Base-by-base conservation (phyloP, 495 filamentous ascomycete species). In the Immersiella caudata region DNA sequence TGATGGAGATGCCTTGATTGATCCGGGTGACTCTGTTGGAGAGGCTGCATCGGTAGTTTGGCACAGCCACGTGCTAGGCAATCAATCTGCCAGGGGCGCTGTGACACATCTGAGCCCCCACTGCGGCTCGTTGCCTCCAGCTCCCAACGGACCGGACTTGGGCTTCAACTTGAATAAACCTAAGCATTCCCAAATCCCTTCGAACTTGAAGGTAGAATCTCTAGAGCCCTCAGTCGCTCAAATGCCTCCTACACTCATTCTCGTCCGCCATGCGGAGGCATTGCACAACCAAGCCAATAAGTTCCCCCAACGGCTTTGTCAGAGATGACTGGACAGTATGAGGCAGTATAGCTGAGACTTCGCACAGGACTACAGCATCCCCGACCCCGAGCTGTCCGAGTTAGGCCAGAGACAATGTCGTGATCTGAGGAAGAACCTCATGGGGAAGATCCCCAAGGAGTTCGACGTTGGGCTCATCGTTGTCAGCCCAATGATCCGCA, bases 211-310 rank as follows among this genome's bases (percentile, higher is more conserved):
- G 7, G 33, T 33, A 11, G 18, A 29, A 35, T 55, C 20, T 27
- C 18, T 60, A 22, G n/a, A n/a, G n/a, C n/a, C n/a, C 25, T 56
- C 33, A 12, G 40, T 22, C 50, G 8, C 52, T 11, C 60, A 62
- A 1, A 88, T 88, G 86, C 74, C 86, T 59, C 86, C 86, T 2
- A 87, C 82, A 0, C 68, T 88, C n/a, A 84, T 88, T 70, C 79
- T 88, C 8, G 81, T 88, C 51, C 81, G 86, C 52, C 86, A 89
- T 69, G 86, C 85, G 33, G 78, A 89, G 73, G 86, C 84, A 2
- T 73, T 80, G 9, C 86, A 87, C 73, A 88, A 87, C 73, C 76
- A 71, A n/a, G 63, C 73, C 22, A 74, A 79, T 82, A 72, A 75
- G 79, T 77, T 18, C 29, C 62, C 64, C 54, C 73, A 72, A 58